phyloP scores from a whole-genome alignment of 2,329 filamentous ascomycete genomes.

The Talaromyces atroroseus region DNA sequence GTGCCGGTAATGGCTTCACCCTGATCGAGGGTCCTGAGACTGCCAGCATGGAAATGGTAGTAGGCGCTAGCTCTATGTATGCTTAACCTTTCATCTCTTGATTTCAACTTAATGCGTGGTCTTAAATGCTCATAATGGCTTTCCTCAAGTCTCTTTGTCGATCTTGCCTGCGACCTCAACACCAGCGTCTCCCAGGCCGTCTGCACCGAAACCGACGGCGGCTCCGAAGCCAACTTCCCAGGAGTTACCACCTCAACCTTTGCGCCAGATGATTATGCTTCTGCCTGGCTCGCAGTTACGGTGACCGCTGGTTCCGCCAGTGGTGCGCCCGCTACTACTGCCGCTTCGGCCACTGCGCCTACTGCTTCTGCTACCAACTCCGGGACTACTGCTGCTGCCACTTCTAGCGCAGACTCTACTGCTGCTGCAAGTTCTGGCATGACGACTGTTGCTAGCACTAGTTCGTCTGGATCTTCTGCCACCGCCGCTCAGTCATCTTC shows the following conservation, averaged over 20 bases:
- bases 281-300: not conserved
- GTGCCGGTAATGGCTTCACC: not conserved
- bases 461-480: not conserved
- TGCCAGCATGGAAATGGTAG: not conserved
- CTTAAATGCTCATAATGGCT: not conserved
- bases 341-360: constrained; percentile 4
- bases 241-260: constrained; percentile 2
- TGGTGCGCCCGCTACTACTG: not conserved
- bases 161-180: not conserved
- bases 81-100: no score
- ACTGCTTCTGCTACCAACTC: constrained; percentile 4
- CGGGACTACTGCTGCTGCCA: not conserved
- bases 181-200: not conserved
- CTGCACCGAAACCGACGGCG: constrained; percentile 3
- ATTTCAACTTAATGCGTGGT: no score
- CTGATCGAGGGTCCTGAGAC: constrained; percentile 5
- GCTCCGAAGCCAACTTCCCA: not conserved
- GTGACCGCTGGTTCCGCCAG: constrained; percentile 1
- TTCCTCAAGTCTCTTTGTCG: not conserved
- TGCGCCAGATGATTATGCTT: no score
- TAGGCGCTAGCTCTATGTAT: not conserved
- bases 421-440: not conserved
- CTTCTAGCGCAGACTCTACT: not conserved
- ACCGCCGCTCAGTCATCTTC: not conserved
- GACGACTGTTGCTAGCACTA: not conserved